Evolutionary conservation across 2,329 filamentous ascomycete species (phyloP).

Genomic region (Simplicillium aogashimaense): DNA sequence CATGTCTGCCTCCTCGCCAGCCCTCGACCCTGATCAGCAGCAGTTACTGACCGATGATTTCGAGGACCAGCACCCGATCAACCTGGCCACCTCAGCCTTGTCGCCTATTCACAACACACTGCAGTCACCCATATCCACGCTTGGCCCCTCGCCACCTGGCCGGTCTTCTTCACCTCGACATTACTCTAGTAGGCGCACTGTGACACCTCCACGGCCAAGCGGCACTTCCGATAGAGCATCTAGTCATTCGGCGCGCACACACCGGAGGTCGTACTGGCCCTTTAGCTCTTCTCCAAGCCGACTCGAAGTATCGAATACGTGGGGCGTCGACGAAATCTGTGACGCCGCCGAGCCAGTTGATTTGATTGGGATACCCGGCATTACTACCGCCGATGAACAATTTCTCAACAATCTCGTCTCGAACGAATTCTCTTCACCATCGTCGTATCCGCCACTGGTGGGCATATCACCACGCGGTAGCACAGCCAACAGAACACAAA

Average conservation of each 20-base stretch:
- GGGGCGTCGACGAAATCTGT: background rate
- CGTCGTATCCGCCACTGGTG: slow-evolving; percentile 21
- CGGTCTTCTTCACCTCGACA: slow-evolving; percentile 9
- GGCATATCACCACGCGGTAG: slow-evolving; percentile 2
- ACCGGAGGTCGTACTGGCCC: no score
- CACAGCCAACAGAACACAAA: slow-evolving; percentile 6
- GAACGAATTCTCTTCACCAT: slow-evolving; percentile 24
- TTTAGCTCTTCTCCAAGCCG: slow-evolving; percentile 3
- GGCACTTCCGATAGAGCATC: no score
- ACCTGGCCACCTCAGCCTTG: background rate
- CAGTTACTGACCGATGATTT: slow-evolving; percentile 10
- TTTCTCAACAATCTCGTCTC: slow-evolving; percentile 16
- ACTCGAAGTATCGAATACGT: background rate
- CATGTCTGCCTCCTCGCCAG: no score
- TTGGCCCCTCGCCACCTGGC: slow-evolving; percentile 6
- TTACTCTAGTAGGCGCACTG: background rate
- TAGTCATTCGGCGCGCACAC: no score
- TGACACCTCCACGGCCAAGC: no score
- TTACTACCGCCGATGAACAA: slow-evolving; percentile 11
- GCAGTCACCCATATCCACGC: slow-evolving; percentile 5
- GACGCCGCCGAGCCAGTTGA: background rate
- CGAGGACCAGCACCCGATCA: slow-evolving; percentile 1
- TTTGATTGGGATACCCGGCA: no score
- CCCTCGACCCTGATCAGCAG: no score
- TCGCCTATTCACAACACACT: background rate